Conservation (phyloP, 306 rosid species). For the Gastrolobium villosum region DNA sequence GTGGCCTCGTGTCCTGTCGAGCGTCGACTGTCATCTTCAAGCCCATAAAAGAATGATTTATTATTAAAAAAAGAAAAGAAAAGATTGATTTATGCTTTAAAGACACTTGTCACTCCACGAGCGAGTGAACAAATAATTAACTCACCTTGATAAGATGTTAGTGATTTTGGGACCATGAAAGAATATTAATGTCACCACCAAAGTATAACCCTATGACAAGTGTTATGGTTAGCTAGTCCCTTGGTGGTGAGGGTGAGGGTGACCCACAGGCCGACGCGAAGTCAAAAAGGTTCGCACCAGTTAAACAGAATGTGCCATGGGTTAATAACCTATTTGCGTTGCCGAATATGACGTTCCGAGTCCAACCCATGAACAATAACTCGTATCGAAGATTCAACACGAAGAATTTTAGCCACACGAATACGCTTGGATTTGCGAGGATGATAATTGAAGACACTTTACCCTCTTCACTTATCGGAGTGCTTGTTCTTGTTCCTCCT, state of each 20-base stretch:
- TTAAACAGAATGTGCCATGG: neutral
- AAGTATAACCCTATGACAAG: too few relatives aligned
- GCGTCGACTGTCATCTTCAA: neutral
- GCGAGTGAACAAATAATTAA: neutral
- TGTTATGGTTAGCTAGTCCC: neutral
- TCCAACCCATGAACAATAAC: neutral
- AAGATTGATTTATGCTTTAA: neutral
- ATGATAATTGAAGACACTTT: too few relatives aligned
- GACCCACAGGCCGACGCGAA: neutral
- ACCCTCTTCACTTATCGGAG: too few relatives aligned
- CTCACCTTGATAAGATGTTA: too few relatives aligned
- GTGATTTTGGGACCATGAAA: too few relatives aligned
- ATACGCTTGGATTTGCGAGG: too few relatives aligned
- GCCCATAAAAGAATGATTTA: neutral
- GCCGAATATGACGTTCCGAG: neutral
- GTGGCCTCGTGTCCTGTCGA: neutral
- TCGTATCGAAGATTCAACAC: too few relatives aligned
- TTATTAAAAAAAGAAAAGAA: too few relatives aligned
- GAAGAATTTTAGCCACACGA: too few relatives aligned
- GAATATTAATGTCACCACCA: too few relatives aligned
- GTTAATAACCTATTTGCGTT: neutral
- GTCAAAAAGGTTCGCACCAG: neutral
- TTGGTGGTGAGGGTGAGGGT: neutral
- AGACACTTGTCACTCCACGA: conserved; percentile 1
- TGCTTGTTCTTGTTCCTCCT: too few relatives aligned